Base-by-base conservation (phyloP, 306 rosid genomes). In the Oemleria cerasiformis region DNA sequence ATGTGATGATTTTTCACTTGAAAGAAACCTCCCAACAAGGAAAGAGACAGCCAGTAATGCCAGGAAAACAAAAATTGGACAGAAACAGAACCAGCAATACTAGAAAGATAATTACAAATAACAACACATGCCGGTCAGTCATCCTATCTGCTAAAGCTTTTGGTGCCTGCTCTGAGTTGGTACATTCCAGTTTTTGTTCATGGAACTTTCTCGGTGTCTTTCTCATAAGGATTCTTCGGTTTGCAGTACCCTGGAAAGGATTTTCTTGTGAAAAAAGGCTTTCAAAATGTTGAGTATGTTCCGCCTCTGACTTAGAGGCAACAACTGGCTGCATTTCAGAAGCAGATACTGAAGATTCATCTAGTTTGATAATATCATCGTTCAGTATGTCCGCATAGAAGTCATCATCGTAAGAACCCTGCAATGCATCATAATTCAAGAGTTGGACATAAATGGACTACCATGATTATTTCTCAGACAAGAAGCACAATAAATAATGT, bases 321-420 rank as follows among this genome's bases (percentile, higher is more conserved):
- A 42, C 38, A 15, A 70, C 25, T 0, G 75, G 76, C 2, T 11
- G 11, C 19, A 23, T 25, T 55, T 71, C 21, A 16, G 59, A 77
- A 78, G 40, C 12, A 34, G 63, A 44, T 5, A 70, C 11, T 8
- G 79, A 80, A 17, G 87, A 73, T 65, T 91, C 96, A 9, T 93
- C 97, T 19, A 91, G 79, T 30, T 85, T 79, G 61, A 93, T 80
- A 42, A 93, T 93, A 82, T 93, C 98, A 47, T 93, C 85, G 56
- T 91, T 93, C 19, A 93, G 81, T 77, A 91, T 86, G 12, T 94
- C 98, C 0, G 97, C 92, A 55, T 63, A 94, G 41, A 84, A 86
- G 57, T 94, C 97, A 15, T 90, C 98, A 23, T 91, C 98, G 72
- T 71, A 68, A 68, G 47, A 68, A 65, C 73, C 84, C 96, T 92